Conservation (phyloP, 345 rosid species). For the Arabidopsis arenosa region DNA sequence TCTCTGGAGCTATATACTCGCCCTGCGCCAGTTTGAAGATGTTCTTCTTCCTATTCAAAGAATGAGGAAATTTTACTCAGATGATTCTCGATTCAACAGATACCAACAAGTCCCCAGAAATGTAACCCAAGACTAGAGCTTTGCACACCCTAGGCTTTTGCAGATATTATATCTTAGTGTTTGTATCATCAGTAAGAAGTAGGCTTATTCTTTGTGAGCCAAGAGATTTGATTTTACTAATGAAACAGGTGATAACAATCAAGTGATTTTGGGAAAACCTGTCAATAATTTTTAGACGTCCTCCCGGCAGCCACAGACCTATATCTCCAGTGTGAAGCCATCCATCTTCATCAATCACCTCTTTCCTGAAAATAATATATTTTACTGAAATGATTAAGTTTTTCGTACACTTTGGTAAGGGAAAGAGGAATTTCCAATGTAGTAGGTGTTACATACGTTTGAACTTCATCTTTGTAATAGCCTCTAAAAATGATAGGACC, state of each 20-base stretch:
- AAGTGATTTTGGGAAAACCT: constrained; percentile 53
- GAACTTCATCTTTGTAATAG: constrained; percentile 89
- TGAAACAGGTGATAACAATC: constrained; percentile 11
- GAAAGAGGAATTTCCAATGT: constrained; percentile 18
- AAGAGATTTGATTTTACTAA: constrained; percentile 8
- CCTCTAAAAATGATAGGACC: constrained; percentile 89
- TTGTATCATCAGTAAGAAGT: constrained; percentile 11
- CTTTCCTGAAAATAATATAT: constrained; percentile 64
- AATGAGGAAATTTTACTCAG: constrained; percentile 6
- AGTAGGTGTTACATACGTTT: constrained; percentile 61
- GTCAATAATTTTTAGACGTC: constrained; percentile 94
- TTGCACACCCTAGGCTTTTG: neutral
- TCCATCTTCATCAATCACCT: constrained; percentile 86
- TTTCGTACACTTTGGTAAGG: constrained; percentile 16
- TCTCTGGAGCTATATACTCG: constrained; percentile 99
- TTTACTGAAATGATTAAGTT: constrained; percentile 8
- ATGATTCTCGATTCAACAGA: constrained; percentile 7
- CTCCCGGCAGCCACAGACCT: constrained; percentile 89
- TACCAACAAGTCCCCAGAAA: neutral
- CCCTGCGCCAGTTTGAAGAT: constrained; percentile 98
- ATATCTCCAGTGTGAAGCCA: constrained; percentile 99
- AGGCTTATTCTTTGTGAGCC: constrained; percentile 7
- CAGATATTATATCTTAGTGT: neutral
- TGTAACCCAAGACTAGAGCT: constrained; percentile 19
- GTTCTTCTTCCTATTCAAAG: constrained; percentile 85